These are phyloP conservation scores for Pseudogymnoascus sp. DNA, from an alignment of 2,329 filamentous ascomycete genomes.

Conservation along the genomic window DNA sequence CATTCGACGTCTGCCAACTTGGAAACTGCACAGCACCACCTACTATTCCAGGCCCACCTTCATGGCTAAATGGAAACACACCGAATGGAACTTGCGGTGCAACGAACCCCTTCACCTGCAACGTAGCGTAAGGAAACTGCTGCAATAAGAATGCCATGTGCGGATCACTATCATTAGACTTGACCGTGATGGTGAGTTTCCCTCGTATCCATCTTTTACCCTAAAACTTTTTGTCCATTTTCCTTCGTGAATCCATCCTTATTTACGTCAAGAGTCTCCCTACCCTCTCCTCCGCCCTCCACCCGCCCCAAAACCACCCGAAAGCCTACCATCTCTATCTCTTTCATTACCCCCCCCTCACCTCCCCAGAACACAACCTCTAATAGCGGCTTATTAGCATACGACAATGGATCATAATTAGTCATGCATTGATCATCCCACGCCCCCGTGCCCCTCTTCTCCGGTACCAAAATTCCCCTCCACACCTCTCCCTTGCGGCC, in stretches of 20 bases:
- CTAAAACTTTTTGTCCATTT: background rate
- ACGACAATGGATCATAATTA: background rate
- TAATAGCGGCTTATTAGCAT: background rate
- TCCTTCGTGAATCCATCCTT: background rate
- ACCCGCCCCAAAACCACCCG: background rate
- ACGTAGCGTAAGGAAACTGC: background rate
- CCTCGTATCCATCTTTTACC: background rate
- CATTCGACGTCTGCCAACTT: background rate
- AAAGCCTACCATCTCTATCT: conserved; percentile 14
- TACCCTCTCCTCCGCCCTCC: background rate
- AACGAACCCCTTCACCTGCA: background rate
- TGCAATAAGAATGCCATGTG: background rate
- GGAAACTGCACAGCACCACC: background rate
- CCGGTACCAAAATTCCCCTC: background rate
- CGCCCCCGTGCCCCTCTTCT: background rate
- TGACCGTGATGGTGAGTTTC: background rate
- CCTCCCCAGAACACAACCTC: conserved; percentile 7
- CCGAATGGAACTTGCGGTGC: background rate
- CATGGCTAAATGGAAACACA: background rate
- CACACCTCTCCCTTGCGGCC: conserved; percentile 9
- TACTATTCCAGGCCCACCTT: background rate
- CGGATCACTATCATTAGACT: background rate
- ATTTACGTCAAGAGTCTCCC: background rate
- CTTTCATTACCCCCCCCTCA: background rate
- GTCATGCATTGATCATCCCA: conserved; percentile 8